Conservation (phyloP, 176 grass and related monocot species). For the Aegilops longissima region DNA sequence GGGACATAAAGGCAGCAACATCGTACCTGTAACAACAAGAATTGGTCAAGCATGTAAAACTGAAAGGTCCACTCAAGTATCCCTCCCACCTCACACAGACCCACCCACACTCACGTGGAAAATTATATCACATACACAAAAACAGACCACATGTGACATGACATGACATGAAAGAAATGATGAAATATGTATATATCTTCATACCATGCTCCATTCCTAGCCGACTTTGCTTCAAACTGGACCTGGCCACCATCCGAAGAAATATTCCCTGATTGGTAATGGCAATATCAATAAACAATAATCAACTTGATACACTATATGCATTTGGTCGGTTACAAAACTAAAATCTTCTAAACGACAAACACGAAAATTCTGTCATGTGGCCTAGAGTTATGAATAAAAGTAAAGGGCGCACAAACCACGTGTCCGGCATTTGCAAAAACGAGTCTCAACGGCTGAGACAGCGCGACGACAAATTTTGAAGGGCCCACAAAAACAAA, state of each 20-base stretch:
- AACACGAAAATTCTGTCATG: not conserved
- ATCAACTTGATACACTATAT: not conserved
- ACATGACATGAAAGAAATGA: not conserved
- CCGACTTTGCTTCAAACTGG: slow-evolving; percentile 84
- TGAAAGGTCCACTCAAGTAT: not conserved
- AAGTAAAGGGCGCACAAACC: not conserved
- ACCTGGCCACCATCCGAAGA: slow-evolving; percentile 40
- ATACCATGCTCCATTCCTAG: slow-evolving; percentile 82
- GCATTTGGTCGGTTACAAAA: not conserved
- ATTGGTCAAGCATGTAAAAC: slow-evolving; percentile 2
- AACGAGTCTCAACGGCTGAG: not conserved
- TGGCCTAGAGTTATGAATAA: not conserved
- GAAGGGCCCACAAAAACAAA: too few relatives aligned
- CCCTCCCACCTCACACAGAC: not conserved
- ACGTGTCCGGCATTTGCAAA: not conserved
- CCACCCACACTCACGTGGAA: not conserved
- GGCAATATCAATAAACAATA: not conserved
- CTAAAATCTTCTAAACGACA: not conserved
- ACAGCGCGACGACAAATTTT: not conserved
- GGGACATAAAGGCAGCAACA: slow-evolving; percentile 65
- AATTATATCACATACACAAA: not conserved
- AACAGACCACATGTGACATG: not conserved
- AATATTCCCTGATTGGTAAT: slow-evolving; percentile 45
- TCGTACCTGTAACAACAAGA: slow-evolving; percentile 65
- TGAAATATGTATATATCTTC: not conserved